Conservation (phyloP, 1,284 basidiomycete species). For the Cutaneotrichosporon spelunceum region DNA sequence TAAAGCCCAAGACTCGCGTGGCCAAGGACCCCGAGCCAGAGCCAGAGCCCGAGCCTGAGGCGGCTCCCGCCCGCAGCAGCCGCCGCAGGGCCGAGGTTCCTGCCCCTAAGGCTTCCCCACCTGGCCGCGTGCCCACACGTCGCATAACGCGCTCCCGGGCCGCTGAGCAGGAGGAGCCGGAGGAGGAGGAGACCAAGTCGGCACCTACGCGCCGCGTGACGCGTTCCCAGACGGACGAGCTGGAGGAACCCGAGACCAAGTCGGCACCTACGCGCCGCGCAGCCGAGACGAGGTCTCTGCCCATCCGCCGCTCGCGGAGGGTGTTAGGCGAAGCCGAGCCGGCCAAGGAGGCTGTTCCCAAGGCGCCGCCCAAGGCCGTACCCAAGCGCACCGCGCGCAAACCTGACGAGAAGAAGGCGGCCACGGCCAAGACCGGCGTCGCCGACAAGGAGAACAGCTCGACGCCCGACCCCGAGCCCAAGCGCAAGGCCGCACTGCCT, state of each 20-base stretch:
- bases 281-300: background rate
- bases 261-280: slow-evolving; percentile 4
- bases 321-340: slow-evolving; percentile 16
- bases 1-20: background rate
- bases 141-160: slow-evolving; percentile 1
- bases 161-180: background rate
- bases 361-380: background rate
- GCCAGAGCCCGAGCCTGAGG: background rate
- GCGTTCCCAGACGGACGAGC: background rate
- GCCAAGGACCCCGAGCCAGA: background rate
- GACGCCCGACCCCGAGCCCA: slow-evolving; percentile 7
- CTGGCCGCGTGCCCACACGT: background rate
- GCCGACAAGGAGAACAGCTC: slow-evolving; percentile 10
- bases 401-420: background rate
- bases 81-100: background rate
- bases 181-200: background rate
- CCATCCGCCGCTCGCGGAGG: slow-evolving; percentile 10
- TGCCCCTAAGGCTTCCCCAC: background rate
- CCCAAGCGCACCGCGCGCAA: background rate
- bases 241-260: background rate
- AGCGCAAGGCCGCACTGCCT: background rate
- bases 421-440: background rate
- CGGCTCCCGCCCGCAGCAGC: background rate
- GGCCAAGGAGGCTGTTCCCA: background rate
- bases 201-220: background rate